Evolutionary conservation across 2,329 filamentous ascomycete genomes (phyloP), one percentile per base, ranked within the genome.

Genomic region (Penicillium crustosum): DNA sequence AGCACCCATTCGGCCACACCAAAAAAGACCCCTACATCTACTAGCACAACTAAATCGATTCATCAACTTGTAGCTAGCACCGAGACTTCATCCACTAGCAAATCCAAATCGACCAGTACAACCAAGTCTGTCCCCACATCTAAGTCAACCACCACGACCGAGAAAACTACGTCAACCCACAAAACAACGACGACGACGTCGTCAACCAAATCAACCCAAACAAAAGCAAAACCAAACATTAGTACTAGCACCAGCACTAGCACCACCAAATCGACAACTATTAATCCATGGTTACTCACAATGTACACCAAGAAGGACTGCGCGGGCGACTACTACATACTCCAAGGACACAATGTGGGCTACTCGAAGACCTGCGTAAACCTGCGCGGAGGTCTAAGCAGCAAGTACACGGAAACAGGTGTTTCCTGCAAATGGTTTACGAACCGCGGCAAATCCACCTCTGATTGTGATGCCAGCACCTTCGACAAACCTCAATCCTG

Each of bases 291-390:
- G 55, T n/a, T 48, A 25, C 29, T 62, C 10, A 27, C 19, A 9
- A 48, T 64, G 17, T 64, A 62, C 36, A 52, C 39, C 15, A 19
- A 61, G 27, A 23, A 42, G n/a, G 6, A 49, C 2, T 64, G 62
- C 31, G 12, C 33, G 9, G 59, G 55, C 7, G 57, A 62, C 27
- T 63, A 63, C 36, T 61, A 61, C 38, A 5, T 56, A 19, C 19
- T 63, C 4, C 39, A 57, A 45, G 62, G 59, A 13, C 39, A 44
- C 31, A 57, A 48, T 29, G 5, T 21, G 35, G 48, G 23, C 17
- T 39, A 29, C 35, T 15, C n/a, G 17, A 7, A 39, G 1, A 31
- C 9, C 4, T 50, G 48, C 25, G 12, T 31, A 5, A 31, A 15
- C 12, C n/a, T 39, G 3, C 25, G 7, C 5, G n/a, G 35, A 23